Conservation (phyloP, 257 asterid genomes). For the Solanum phureja region DNA sequence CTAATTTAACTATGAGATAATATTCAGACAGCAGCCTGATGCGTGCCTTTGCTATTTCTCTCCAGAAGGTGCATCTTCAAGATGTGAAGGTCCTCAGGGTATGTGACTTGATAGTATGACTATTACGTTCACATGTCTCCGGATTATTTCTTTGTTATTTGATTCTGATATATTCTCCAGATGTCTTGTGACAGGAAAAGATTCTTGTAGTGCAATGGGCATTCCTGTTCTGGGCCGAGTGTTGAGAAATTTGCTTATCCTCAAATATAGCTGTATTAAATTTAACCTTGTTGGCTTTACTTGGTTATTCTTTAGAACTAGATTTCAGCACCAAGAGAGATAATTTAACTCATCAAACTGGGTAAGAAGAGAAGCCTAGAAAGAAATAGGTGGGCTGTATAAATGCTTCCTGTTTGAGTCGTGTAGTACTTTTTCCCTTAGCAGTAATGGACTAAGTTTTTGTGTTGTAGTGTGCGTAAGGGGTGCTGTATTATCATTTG, state of each 20-base stretch:
- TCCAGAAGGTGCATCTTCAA: slow-evolving; percentile 31
- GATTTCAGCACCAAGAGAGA: background rate
- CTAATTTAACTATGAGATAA: slow-evolving; percentile 18
- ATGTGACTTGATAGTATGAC: slow-evolving; percentile 15
- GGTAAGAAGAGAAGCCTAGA: background rate
- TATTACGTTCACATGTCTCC: background rate
- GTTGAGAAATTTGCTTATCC: background rate
- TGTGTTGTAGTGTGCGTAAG: background rate
- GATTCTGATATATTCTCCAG: slow-evolving; percentile 50
- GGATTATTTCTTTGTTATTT: slow-evolving; percentile 8
- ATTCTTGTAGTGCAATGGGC: slow-evolving; percentile 2
- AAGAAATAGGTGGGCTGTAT: background rate
- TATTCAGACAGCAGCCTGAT: slow-evolving; percentile 33
- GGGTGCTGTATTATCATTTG: background rate
- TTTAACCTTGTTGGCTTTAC: background rate
- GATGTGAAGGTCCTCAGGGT: slow-evolving; percentile 39
- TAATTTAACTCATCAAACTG: background rate
- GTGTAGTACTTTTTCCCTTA: background rate
- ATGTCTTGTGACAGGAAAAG: slow-evolving; percentile 50
- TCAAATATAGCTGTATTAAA: background rate
- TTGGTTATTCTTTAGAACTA: background rate
- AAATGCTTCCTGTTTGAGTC: background rate
- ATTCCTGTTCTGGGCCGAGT: background rate
- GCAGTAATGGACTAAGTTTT: background rate
- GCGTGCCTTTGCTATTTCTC: slow-evolving; percentile 29